Conservation (phyloP, 768 basidiomycete species). For the Porphyrellus cyaneotinctus region DNA sequence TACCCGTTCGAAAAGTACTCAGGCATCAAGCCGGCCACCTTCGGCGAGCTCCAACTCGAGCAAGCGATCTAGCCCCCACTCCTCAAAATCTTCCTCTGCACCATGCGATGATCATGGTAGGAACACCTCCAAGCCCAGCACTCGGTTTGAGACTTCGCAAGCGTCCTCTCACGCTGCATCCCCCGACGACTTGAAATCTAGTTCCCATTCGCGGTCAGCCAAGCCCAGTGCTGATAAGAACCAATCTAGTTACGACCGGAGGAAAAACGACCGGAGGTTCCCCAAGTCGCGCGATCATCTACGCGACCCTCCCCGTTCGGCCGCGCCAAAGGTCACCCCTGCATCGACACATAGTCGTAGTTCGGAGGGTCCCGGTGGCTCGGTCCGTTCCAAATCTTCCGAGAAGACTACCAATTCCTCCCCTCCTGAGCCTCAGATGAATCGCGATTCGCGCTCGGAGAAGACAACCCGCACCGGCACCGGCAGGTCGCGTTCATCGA, state of each 20-base stretch:
- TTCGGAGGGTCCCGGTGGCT: constrained; percentile 8
- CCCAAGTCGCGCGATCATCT: constrained; percentile 24
- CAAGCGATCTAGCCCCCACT: constrained; percentile 14
- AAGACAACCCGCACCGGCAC: constrained; percentile 11
- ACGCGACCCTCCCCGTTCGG: constrained; percentile 16
- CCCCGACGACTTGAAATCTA: constrained; percentile 8
- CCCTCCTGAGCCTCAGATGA: not conserved
- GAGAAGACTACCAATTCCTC: constrained; percentile 9
- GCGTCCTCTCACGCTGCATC: constrained; percentile 15
- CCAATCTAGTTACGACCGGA: constrained; percentile 17
- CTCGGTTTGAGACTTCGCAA: constrained; percentile 12
- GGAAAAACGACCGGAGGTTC: constrained; percentile 14
- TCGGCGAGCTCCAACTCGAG: constrained; percentile 30
- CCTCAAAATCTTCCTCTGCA: constrained; percentile 9
- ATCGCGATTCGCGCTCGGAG: constrained; percentile 7
- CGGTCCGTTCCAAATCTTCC: constrained; percentile 13
- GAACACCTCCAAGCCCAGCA: constrained; percentile 9
- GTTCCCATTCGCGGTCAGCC: constrained; percentile 14
- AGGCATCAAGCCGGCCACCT: constrained; percentile 29
- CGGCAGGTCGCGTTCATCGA: constrained; percentile 16
- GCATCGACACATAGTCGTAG: constrained; percentile 12
- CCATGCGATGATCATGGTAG: constrained; percentile 11
- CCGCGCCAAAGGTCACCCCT: constrained; percentile 6
- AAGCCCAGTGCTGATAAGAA: constrained; percentile 12
- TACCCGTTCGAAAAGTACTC: constrained; percentile 20